A percentile compares a stretch with the other conserved stretches of the same genome.
Evolutionary conservation across 1,284 basidiomycete genomes (phyloP).

Genomic region (Trichosporon coremiiforme): DNA sequence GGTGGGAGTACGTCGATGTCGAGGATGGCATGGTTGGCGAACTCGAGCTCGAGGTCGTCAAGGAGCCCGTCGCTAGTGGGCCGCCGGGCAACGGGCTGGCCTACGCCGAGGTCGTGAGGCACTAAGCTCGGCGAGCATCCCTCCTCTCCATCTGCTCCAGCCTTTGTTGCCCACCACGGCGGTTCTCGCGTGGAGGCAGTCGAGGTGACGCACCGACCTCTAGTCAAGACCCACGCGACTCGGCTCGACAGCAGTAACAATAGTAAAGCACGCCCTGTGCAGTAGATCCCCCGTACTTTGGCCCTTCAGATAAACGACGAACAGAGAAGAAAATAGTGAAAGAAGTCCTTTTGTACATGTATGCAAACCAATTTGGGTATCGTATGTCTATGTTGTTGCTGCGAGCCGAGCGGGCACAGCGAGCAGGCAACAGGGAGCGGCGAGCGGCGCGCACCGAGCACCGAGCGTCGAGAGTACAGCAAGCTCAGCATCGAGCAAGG

Average conservation of each 20-base stretch:
- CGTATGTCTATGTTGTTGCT: background rate
- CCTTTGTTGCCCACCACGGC: too few relatives aligned
- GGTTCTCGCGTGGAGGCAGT: too few relatives aligned
- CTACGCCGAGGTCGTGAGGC: background rate
- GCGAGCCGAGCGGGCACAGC: background rate
- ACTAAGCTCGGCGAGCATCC: background rate
- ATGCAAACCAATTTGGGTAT: background rate
- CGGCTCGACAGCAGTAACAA: too few relatives aligned
- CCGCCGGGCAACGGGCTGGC: background rate
- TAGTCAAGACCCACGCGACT: too few relatives aligned
- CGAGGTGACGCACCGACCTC: background rate
- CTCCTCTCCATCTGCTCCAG: too few relatives aligned
- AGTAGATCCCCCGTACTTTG: background rate
- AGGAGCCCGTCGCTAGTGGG: background rate
- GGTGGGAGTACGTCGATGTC: conserved; percentile 47
- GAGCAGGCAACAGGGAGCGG: too few relatives aligned
- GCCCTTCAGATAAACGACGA: background rate
- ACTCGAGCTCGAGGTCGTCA: conserved; percentile 38
- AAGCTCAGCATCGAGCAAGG: too few relatives aligned
- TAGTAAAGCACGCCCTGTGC: background rate
- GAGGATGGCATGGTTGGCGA: conserved; percentile 49
- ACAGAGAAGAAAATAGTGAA: background rate
- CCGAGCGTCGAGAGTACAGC: too few relatives aligned
- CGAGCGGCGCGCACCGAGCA: too few relatives aligned
- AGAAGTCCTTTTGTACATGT: conserved; percentile 8